Conservation (phyloP, 1,139 yeast species). For the Suhomyces yuchorum region DNA sequence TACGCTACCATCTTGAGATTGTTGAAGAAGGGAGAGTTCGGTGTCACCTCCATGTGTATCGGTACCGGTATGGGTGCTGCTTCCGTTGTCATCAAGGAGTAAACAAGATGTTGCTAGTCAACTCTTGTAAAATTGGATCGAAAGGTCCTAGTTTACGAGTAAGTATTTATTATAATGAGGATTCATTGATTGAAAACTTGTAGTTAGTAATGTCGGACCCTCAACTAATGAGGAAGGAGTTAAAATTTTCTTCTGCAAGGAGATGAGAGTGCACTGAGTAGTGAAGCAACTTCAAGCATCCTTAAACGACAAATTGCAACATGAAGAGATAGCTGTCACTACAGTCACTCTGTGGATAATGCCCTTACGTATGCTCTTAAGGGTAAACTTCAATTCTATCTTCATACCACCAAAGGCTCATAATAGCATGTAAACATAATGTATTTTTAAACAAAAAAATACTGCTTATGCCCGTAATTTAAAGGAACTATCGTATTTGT, state of each 20-base stretch:
- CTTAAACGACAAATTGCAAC: no score
- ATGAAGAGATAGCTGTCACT: no score
- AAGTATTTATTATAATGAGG: constrained; percentile 7
- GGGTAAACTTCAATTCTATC: no score
- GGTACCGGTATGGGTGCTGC: constrained; percentile 99
- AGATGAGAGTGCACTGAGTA: no score
- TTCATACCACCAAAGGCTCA: no score
- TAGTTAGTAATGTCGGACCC: neutral
- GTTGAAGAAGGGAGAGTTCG: constrained; percentile 76
- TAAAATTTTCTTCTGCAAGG: neutral
- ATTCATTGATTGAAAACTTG: constrained; percentile 1
- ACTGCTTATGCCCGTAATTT: no score
- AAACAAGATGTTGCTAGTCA: constrained; percentile 15
- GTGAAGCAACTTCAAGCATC: no score
- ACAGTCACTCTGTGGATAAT: no score
- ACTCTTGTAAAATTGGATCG: constrained; percentile 1
- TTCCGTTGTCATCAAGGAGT: constrained; percentile 76
- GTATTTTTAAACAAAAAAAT: no score
- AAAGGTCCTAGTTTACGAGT: neutral
- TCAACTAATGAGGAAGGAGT: neutral
- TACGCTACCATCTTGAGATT: constrained; percentile 84
- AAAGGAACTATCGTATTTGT: no score
- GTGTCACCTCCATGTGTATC: constrained; percentile 93
- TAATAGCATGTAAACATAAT: no score
- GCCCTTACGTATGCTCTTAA: no score